These are phyloP conservation scores for Ziziphus jujuba DNA, from an alignment of 306 rosid species.

Conservation along the genomic window DNA sequence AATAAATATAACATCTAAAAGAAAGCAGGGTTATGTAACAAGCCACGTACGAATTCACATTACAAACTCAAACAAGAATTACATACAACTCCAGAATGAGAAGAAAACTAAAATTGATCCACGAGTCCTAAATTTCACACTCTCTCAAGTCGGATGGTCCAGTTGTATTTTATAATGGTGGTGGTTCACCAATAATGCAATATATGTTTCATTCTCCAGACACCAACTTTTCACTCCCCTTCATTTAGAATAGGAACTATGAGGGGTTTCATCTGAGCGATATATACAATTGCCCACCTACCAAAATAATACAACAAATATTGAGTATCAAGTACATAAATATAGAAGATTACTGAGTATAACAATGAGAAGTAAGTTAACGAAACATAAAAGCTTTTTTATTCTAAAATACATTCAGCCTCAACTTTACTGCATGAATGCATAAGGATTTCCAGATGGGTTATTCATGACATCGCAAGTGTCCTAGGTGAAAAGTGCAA, in stretches of 20 bases:
- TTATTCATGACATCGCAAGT: too few relatives aligned
- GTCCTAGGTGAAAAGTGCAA: too few relatives aligned
- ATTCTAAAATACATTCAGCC: too few relatives aligned
- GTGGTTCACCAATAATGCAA: slow-evolving; percentile 26
- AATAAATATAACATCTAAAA: slow-evolving; percentile 31
- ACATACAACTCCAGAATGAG: slow-evolving; percentile 40
- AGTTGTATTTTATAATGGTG: slow-evolving; percentile 27
- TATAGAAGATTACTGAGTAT: too few relatives aligned
- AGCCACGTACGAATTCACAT: slow-evolving; percentile 32
- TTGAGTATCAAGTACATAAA: background rate
- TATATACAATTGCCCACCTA: slow-evolving; percentile 94
- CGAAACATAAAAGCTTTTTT: too few relatives aligned
- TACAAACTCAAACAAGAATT: slow-evolving; percentile 37
- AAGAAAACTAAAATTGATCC: slow-evolving; percentile 40
- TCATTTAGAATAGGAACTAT: slow-evolving; percentile 78
- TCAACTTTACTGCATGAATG: too few relatives aligned
- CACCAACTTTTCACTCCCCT: slow-evolving; percentile 50
- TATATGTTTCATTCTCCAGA: slow-evolving; percentile 19
- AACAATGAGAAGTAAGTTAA: too few relatives aligned
- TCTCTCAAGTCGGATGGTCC: slow-evolving; percentile 20
- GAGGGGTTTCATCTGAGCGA: slow-evolving; percentile 92
- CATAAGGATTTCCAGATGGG: too few relatives aligned
- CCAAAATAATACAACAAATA: slow-evolving; percentile 15
- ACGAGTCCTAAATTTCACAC: slow-evolving; percentile 32
- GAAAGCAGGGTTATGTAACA: slow-evolving; percentile 11